These are phyloP conservation scores for Trametes sanguinea DNA, from an alignment of 768 basidiomycete species.

Conservation along the genomic window DNA sequence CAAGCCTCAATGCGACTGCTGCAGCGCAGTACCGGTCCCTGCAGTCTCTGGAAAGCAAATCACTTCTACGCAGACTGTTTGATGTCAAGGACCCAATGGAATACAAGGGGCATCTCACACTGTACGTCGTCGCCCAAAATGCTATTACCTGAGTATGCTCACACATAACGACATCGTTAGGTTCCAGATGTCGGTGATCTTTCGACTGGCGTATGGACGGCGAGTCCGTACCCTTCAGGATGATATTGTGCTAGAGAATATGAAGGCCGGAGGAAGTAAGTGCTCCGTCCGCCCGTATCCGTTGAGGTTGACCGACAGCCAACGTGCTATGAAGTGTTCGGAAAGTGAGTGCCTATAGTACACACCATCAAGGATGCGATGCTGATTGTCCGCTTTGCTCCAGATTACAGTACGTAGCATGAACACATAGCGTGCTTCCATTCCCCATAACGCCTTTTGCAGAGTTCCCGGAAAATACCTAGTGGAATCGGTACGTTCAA, in stretches of 20 bases:
- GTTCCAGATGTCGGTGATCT: constrained; percentile 14
- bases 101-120: constrained; percentile 3
- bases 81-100: neutral
- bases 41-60: constrained; percentile 8
- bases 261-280: constrained; percentile 7
- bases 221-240: constrained; percentile 5
- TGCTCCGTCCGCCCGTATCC: neutral
- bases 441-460: neutral
- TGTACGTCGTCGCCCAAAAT: neutral
- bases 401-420: neutral
- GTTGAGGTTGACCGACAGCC: neutral
- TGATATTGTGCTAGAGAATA: neutral
- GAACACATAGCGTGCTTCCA: neutral
- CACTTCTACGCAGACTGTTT: neutral
- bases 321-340: neutral
- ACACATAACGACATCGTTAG: neutral
- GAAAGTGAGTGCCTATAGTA: neutral
- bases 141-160: too few species aligned
- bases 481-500: constrained; percentile 7
- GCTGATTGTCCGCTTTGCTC: neutral
- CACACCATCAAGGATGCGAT: too few species aligned
- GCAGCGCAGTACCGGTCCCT: constrained; percentile 3
- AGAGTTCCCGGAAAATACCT: constrained; percentile 12
- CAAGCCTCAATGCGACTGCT: constrained; percentile 6
- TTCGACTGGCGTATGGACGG: constrained; percentile 8